A percentile compares a stretch with the other conserved stretches of the same genome.
These are phyloP conservation scores for Hericium alpestre DNA, from an alignment of 768 basidiomycete genomes.

Conservation along the genomic window DNA sequence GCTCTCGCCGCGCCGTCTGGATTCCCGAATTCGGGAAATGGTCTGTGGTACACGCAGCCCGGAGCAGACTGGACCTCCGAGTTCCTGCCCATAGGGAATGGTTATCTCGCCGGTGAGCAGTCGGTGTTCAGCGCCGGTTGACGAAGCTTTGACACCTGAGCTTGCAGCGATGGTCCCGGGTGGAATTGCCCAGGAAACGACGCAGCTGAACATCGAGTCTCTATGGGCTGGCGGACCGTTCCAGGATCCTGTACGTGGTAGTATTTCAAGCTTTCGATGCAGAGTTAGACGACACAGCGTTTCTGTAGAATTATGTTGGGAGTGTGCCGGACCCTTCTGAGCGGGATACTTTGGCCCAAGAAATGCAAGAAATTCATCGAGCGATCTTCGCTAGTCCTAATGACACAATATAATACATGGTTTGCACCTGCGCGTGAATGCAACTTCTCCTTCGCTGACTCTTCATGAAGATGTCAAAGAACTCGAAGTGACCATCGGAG, in stretches of 20 bases:
- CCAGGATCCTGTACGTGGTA: constrained; percentile 40
- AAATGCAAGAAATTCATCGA: constrained; percentile 43
- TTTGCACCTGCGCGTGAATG: constrained; percentile 18
- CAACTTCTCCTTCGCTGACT: too few species aligned
- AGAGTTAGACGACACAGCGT: constrained; percentile 17
- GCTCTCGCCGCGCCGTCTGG: constrained; percentile 21
- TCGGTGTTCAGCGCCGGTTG: neutral
- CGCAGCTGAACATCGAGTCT: constrained; percentile 65
- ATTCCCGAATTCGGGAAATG: constrained; percentile 66
- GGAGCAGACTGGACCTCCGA: constrained; percentile 47
- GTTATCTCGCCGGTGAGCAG: constrained; percentile 48
- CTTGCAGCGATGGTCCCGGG: constrained; percentile 53
- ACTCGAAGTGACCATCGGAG: constrained; percentile 44
- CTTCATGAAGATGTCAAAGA: constrained; percentile 35
- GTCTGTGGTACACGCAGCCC: constrained; percentile 54
- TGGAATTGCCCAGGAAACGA: constrained; percentile 46
- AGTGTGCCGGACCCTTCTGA: constrained; percentile 49
- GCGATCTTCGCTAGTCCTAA: constrained; percentile 47
- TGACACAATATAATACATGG: constrained; percentile 55
- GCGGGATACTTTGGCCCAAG: constrained; percentile 30
- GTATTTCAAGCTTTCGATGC: neutral
- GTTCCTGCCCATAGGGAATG: constrained; percentile 65
- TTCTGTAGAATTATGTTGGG: constrained; percentile 43
- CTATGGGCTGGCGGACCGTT: constrained; percentile 72
- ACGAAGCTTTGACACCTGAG: neutral